Conservation (phyloP, 208 protist genomes). For the Leishmania arabica region DNA sequence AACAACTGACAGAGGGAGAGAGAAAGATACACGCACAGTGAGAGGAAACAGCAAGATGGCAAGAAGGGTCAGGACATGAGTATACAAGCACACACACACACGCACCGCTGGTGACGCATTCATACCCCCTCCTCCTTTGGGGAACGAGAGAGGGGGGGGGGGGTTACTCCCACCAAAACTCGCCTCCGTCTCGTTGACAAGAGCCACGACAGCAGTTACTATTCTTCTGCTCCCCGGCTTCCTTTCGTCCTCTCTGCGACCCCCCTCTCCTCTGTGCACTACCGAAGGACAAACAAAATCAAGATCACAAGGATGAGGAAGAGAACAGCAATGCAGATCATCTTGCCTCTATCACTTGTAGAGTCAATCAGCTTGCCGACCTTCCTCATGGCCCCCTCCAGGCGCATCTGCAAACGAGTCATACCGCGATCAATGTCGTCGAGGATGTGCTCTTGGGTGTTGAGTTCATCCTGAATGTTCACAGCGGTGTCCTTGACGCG, state of each 20-base stretch:
- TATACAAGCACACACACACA: neutral
- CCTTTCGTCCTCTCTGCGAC: neutral
- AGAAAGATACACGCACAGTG: neutral
- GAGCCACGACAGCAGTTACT: neutral
- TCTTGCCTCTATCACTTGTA: conserved; percentile 77
- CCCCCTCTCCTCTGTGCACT: neutral
- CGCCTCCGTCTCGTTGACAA: neutral
- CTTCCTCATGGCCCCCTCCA: conserved; percentile 74
- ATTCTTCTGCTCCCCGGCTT: neutral
- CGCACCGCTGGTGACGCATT: too few relatives aligned
- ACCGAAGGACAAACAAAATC: conserved; percentile 42
- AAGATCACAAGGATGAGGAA: conserved; percentile 72
- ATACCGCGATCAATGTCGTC: conserved; percentile 81
- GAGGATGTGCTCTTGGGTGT: conserved; percentile 80
- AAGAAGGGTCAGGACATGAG: neutral
- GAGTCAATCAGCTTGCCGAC: conserved; percentile 75
- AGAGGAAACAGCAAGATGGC: neutral
- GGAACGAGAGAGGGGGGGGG: neutral
- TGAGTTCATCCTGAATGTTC: conserved; percentile 78
- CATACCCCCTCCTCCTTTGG: neutral
- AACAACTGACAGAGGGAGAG: neutral
- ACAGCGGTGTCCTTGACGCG: conserved; percentile 70
- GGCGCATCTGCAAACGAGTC: conserved; percentile 65
- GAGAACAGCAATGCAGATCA: conserved; percentile 80
- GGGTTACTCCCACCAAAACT: neutral